Conservation (phyloP, 805 yeast genomes). For the Wickerhamiella dianesei region DNA sequence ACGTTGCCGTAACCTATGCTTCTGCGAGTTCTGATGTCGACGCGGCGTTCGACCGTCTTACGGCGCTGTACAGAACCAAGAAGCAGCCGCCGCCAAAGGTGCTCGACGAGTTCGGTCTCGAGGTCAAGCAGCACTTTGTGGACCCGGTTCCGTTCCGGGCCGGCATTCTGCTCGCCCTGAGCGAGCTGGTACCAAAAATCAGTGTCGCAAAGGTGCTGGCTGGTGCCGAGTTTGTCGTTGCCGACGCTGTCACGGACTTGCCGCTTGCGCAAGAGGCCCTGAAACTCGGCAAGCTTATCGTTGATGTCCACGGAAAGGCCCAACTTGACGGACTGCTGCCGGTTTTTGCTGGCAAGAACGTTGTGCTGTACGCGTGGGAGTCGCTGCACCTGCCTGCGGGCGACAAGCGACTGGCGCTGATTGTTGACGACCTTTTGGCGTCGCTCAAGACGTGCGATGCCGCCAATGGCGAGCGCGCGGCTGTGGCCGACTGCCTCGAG, state of each 20-base stretch:
- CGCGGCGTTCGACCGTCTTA: slow-evolving; percentile 32
- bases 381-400: slow-evolving; percentile 64
- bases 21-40: slow-evolving; percentile 26
- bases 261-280: slow-evolving; percentile 54
- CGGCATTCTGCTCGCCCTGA: slow-evolving; percentile 60
- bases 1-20: slow-evolving; percentile 58
- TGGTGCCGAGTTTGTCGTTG: slow-evolving; percentile 32
- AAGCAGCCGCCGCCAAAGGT: slow-evolving; percentile 27
- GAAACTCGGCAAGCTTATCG: slow-evolving; percentile 72
- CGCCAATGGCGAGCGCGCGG: slow-evolving; percentile 28
- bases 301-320: slow-evolving; percentile 49
- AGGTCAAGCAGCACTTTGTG: slow-evolving; percentile 45
- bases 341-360: slow-evolving; percentile 52
- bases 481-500: slow-evolving; percentile 73
- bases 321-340: slow-evolving; percentile 66
- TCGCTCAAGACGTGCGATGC: slow-evolving; percentile 82
- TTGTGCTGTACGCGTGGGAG: slow-evolving; percentile 78
- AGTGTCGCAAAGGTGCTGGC: slow-evolving; percentile 13
- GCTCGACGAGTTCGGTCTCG: slow-evolving; percentile 67
- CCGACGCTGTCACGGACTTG: slow-evolving; percentile 52
- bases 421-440: slow-evolving; percentile 53
- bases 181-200: slow-evolving; percentile 39
- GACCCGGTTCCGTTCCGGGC: slow-evolving; percentile 81
- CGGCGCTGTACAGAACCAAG: slow-evolving; percentile 44
- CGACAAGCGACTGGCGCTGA: slow-evolving; percentile 51